A percentile compares a stretch with the other conserved stretches of the same genome.
Conservation (phyloP, 352 stramenopile species). For the Globisporangium canariense region DNA sequence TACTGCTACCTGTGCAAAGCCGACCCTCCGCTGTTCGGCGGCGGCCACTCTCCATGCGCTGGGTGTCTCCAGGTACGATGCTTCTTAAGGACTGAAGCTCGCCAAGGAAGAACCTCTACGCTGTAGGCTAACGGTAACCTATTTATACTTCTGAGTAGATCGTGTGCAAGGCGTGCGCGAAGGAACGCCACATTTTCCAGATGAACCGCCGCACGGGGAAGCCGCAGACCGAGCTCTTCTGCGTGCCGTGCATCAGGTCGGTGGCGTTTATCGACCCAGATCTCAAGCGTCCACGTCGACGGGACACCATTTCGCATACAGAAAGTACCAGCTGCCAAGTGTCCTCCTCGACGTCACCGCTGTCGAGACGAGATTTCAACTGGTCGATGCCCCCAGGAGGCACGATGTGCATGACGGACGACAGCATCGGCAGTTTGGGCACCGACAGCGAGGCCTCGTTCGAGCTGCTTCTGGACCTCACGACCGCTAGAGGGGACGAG, state of each 20-base stretch:
- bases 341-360: background rate
- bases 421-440: background rate
- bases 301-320: background rate
- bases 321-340: background rate
- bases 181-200: background rate
- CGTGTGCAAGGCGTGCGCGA: background rate
- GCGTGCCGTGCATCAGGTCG: background rate
- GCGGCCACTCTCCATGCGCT: background rate
- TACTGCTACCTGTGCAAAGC: background rate
- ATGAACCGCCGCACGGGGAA: slow-evolving; percentile 1
- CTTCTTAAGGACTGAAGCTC: background rate
- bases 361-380: background rate
- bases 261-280: background rate
- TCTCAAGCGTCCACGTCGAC: background rate
- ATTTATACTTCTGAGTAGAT: background rate
- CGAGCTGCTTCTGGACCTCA: slow-evolving; percentile 3
- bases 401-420: background rate
- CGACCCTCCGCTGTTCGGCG: background rate
- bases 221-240: slow-evolving; percentile 5
- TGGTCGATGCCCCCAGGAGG: background rate
- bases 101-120: slow-evolving; percentile 14
- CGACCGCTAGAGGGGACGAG: background rate
- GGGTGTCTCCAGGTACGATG: background rate
- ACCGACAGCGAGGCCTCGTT: background rate
- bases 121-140: background rate